Evolutionary conservation across 1,139 yeast species (phyloP), one percentile per base, ranked within the genome.

Genomic region (Geotrichum reessii): DNA sequence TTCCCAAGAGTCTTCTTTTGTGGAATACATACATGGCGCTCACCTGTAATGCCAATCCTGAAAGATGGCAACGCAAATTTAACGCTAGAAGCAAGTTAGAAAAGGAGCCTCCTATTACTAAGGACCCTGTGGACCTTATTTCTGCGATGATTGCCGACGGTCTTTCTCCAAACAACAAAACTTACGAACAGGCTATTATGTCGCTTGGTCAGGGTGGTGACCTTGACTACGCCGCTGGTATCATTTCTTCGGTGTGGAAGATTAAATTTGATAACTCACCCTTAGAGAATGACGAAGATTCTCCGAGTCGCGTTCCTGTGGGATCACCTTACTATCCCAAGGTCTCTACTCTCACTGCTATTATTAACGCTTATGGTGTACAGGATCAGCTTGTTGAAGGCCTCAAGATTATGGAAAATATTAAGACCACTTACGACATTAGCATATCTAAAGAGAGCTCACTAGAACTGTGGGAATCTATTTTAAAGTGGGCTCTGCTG

Each of bases 11-110:
- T 22, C 62, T 69, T 12, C 64, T 61, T 27, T 65, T 71, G 49
- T 73, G 74, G 75, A 73, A 73, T 62, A 67, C 66, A 24, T 73
- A 73, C 60, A 69, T 73, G 52, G 57, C 58, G 58, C 74, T 73
- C 0, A 63, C 69, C 0, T 69, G 74, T 53, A 71, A 69, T 52
- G 69, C 73, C 7, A 64, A 69, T 50, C 69, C 73, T n/a, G 59
- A 58, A 47, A 65, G 65, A 50, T 71, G 75, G 74, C 40, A 53
- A n/a, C 53, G 58, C 47, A 55, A 54, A 19, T 60, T 60, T 46
- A 46, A 56, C 25, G 50, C 60, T 55, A 63, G 40, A 14, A 52
- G 55, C 12, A 60, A 44, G 33, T 31, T 47, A 11, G 57, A 50
- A 1, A 25, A 55, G 25, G 59, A 50, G 47, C 70, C 69, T 1